Evolutionary conservation across 2,329 filamentous ascomycete species (phyloP).

Genomic region (Cephalotrichum gorgonifer): DNA sequence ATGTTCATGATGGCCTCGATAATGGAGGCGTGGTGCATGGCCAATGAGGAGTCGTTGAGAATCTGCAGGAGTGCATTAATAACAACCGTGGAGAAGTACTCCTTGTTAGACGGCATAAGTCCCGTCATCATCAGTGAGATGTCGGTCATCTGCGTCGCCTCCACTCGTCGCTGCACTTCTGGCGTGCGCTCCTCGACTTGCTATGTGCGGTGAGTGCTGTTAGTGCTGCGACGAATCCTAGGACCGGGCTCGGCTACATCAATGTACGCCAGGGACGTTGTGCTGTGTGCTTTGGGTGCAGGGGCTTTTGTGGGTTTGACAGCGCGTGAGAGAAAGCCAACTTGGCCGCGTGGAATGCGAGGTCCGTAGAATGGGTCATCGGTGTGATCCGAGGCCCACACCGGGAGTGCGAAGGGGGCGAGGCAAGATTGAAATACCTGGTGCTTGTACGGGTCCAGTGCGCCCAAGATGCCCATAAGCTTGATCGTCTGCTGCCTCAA

Average conservation of each 20-base stretch:
- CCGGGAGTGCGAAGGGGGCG: not conserved
- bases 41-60: slow-evolving; percentile 79
- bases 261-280: not conserved
- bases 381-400: not conserved
- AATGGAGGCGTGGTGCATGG: slow-evolving; percentile 84
- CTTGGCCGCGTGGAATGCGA: not conserved
- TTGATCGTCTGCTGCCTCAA: slow-evolving; percentile 93
- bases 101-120: slow-evolving; percentile 89
- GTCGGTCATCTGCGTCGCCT: slow-evolving; percentile 66
- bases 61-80: slow-evolving; percentile 93
- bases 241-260: not conserved
- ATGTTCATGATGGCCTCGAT: slow-evolving; percentile 99
- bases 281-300: not conserved
- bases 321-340: not conserved
- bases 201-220: slow-evolving; percentile 16
- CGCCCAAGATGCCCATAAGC: slow-evolving; percentile 87
- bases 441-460: slow-evolving; percentile 91
- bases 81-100: slow-evolving; percentile 96
- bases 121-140: slow-evolving; percentile 98
- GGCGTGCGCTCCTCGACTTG: slow-evolving; percentile 85
- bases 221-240: not conserved
- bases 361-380: not conserved
- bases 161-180: slow-evolving; percentile 60
- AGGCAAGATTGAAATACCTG: slow-evolving; percentile 38
- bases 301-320: too few relatives aligned